Evolutionary conservation across 169 alveolate genomes (phyloP), one percentile per base, ranked within the genome.

Genomic region (Eimeria praecox): DNA sequence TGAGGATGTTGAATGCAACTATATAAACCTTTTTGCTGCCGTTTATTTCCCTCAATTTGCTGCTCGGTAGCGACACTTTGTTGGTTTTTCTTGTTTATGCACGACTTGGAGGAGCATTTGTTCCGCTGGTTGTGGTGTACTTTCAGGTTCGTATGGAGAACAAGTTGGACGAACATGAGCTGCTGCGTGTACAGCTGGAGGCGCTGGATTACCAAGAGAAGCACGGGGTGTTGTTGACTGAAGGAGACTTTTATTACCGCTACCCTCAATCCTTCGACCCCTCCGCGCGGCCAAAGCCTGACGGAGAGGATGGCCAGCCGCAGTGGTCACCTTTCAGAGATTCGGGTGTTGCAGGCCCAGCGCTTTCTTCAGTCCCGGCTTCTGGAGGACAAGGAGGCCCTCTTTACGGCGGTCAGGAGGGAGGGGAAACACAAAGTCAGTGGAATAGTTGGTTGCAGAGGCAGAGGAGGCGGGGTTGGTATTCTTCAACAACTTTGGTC

Each of bases 381-480:
- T 22, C 80, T 20, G 69, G 88, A 35, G 77, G 52, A 59, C 88
- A 62, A 20, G 82, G 42, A 18, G 83, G 82, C 64, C 30, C 93
- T 8, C 22, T 44, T 30, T 33, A 59, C 16, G 78, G 93, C 9
- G 64, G 46, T 20, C 66, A 59, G 71, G 86, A 56, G 22, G 95
- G 90, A n/a, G 95, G 92, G 18, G 92, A 92, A 59, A 35, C 86
- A n/a, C 95, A 78, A 27, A 46, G 27, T 30, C 44, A 92, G 83
- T 92, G 95, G 95, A 33, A 56, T 16, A 86, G 66, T 52, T 92
- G 95, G 95, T 62, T 92, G 40, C 90, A 92, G 95, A 44, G 92
- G 42, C 95, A 92, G 95, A 52, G 92, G 75, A 24, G 46, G 40
- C 80, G 95, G 24, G 95, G 95, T 75, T 92, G 95, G 95, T 92